Base-by-base conservation (phyloP, 192 early-diverging fungal species). In the Backusella psychrophila region DNA sequence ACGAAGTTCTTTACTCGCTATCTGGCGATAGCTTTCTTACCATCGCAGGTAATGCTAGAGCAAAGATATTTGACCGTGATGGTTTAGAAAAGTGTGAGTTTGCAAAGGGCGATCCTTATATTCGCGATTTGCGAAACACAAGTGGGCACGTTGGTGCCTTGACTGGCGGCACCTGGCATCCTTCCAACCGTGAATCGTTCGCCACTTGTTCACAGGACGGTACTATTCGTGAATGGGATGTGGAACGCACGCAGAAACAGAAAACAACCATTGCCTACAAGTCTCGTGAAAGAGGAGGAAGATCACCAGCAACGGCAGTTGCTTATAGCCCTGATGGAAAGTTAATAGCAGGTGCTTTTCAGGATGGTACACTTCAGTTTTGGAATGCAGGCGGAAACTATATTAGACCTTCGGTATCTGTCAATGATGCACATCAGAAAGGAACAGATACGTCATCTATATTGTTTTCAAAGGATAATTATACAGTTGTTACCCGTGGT, bases 91-190 rank as follows among this genome's bases (percentile, higher is more conserved):
- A 96, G 46, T 83, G 76, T 12, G 93, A 96, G 75, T 96, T 88
- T 68, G 84, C 88, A 71, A 96, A 96, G 74, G 97, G 97, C 34
- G 97, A 99, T 79, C 93, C 94, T 73, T 99, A 99, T 77, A 91
- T 99, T 41, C 86, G 92, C 12, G 97, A 99, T 77, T 85, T 94
- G 83, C 87, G 95, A 19, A 80, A 93, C 42, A 96, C 94, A 42
- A 88, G 81, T 56, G 97, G 97, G 9, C 97, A 99, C 78, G 89
- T 94, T 3, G 89, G 93, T 1, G 87, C 91, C 4, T 76, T 99
- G 33, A 96, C 94, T 5, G 78, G 87, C 23, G 90, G 89, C 26
- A 85, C 89, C 63, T 98, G 97, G 97, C 90, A 93, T 82, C 96
- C 96, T 0, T 65, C 70, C 11, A 86, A 87, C 42, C 87, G 86